phyloP scores from a whole-genome alignment of 768 basidiomycete species.

The Boletales sp. region DNA sequence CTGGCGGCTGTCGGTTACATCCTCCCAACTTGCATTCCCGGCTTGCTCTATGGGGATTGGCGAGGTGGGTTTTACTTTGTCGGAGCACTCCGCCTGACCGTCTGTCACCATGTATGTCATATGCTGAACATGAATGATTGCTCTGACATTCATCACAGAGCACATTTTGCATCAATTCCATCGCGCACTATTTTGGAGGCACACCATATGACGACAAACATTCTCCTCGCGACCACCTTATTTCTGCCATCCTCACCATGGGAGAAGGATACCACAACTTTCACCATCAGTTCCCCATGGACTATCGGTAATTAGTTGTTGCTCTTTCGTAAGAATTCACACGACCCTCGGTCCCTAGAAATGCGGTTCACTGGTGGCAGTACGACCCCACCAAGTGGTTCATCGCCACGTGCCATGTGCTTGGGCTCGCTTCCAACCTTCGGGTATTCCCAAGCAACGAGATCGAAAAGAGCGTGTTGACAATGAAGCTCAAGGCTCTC shows the following conservation, averaged over 20 bases:
- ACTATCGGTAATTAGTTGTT: slow-evolving; percentile 32
- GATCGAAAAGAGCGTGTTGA: slow-evolving; percentile 74
- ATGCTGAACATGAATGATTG: neutral
- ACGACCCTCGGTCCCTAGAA: slow-evolving; percentile 34
- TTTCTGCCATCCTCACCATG: slow-evolving; percentile 81
- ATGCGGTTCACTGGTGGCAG: slow-evolving; percentile 72
- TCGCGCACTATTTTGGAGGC: slow-evolving; percentile 81
- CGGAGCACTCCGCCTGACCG: slow-evolving; percentile 63
- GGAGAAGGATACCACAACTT: slow-evolving; percentile 70
- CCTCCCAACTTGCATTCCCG: slow-evolving; percentile 66
- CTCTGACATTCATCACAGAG: slow-evolving; percentile 41
- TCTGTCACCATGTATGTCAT: slow-evolving; percentile 75
- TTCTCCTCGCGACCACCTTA: slow-evolving; percentile 72
- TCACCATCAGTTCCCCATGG: slow-evolving; percentile 88
- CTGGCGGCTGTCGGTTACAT: slow-evolving; percentile 65
- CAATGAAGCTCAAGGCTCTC: slow-evolving; percentile 80
- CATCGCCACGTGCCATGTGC: slow-evolving; percentile 57
- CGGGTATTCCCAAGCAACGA: slow-evolving; percentile 87
- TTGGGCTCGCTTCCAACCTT: slow-evolving; percentile 79
- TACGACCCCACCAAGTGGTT: slow-evolving; percentile 79
- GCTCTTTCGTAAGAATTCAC: slow-evolving; percentile 1
- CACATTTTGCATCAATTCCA: slow-evolving; percentile 86
- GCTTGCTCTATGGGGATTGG: slow-evolving; percentile 73
- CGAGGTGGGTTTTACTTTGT: slow-evolving; percentile 74
- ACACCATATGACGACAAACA: slow-evolving; percentile 80